Conservation (phyloP, 768 basidiomycete genomes). For the Tricholomella constricta region DNA sequence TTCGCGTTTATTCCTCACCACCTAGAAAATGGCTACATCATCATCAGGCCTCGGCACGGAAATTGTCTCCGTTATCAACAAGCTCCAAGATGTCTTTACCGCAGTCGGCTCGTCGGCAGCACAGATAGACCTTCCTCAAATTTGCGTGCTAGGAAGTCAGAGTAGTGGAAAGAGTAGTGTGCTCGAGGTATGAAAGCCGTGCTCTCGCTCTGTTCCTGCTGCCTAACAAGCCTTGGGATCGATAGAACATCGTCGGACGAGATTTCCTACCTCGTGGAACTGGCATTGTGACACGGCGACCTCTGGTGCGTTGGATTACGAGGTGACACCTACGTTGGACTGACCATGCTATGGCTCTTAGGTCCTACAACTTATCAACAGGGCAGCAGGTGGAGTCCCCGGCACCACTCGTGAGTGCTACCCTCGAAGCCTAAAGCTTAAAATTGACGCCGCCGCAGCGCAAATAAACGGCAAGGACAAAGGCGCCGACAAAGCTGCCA, state of each 20-base stretch:
- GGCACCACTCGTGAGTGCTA: constrained; percentile 42
- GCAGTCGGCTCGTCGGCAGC: constrained; percentile 78
- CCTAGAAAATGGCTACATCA: constrained; percentile 51
- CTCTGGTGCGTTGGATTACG: constrained; percentile 61
- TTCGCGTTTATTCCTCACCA: constrained; percentile 19
- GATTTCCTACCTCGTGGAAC: constrained; percentile 99
- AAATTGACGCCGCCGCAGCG: constrained; percentile 32
- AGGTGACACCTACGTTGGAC: background rate
- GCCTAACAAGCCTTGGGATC: constrained; percentile 11
- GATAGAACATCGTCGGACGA: constrained; percentile 93
- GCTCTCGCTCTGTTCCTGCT: background rate
- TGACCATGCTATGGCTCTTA: constrained; percentile 27
- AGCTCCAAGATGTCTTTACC: constrained; percentile 88
- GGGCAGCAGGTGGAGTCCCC: constrained; percentile 53
- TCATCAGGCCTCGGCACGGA: constrained; percentile 76
- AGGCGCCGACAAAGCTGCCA: constrained; percentile 72
- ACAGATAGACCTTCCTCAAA: constrained; percentile 88
- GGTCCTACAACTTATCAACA: constrained; percentile 95
- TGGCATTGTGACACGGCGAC: constrained; percentile 97
- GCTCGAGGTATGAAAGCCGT: constrained; percentile 62
- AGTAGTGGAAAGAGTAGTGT: constrained; percentile 95
- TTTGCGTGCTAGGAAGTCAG: constrained; percentile 89
- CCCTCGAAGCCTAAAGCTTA: constrained; percentile 2
- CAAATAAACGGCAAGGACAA: constrained; percentile 50
- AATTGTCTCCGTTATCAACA: constrained; percentile 82